phyloP scores from a whole-genome alignment of 2,329 filamentous ascomycete species.

The Xylariaceae sp. region DNA sequence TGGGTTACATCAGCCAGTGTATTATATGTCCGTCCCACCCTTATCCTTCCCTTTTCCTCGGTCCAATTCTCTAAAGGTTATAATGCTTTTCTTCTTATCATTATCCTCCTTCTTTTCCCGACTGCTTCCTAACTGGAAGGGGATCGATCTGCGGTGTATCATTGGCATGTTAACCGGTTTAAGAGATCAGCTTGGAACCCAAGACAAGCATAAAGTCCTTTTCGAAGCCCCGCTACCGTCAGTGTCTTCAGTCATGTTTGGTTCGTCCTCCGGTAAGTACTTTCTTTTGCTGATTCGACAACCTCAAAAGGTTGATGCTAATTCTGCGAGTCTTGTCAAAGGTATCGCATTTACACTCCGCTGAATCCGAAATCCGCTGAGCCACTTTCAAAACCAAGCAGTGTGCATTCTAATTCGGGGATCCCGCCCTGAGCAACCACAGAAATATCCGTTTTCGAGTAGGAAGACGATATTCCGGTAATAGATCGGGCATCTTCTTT shows the following conservation, averaged over 20 bases:
- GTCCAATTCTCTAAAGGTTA: constrained; percentile 1
- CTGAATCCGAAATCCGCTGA: constrained; percentile 2
- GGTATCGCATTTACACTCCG: constrained; percentile 2
- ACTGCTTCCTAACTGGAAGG: constrained; percentile 7
- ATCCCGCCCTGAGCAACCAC: background rate
- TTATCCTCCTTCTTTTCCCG: background rate
- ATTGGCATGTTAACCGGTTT: constrained; percentile 11
- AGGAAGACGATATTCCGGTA: background rate
- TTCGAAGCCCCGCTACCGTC: constrained; percentile 25
- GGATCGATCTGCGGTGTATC: constrained; percentile 11
- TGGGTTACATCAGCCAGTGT: constrained; percentile 17
- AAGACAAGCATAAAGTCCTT: constrained; percentile 29
- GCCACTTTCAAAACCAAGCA: constrained; percentile 1
- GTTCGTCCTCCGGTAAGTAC: constrained; percentile 16
- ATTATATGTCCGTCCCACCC: constrained; percentile 8
- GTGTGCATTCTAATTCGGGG: constrained; percentile 1
- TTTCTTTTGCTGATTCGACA: constrained; percentile 20
- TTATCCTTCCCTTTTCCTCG: background rate
- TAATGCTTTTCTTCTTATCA: constrained; percentile 1
- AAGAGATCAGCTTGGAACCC: constrained; percentile 11
- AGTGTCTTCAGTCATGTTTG: constrained; percentile 17
- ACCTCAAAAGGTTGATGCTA: constrained; percentile 4
- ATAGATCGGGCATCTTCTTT: constrained; percentile 3
- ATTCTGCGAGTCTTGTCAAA: constrained; percentile 1
- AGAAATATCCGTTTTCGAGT: background rate